Conservation (phyloP, 2,329 filamentous ascomycete species). For the Didymella pinodella region DNA sequence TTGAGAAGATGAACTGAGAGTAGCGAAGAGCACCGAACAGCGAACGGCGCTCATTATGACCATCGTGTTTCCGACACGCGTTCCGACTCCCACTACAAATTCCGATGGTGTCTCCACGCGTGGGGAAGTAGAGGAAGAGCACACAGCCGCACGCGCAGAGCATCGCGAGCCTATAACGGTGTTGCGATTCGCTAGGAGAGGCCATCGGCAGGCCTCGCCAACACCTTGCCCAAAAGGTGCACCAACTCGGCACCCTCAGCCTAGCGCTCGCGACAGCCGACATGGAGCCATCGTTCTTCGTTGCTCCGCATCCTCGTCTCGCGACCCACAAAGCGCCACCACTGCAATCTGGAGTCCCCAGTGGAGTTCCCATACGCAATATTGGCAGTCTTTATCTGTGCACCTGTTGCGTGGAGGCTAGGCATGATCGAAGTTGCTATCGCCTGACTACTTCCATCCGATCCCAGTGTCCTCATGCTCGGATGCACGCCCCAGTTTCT, state of each 20-base stretch:
- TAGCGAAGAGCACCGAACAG: constrained; percentile 11
- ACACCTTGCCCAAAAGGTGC: constrained; percentile 10
- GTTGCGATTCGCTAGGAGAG: constrained; percentile 22
- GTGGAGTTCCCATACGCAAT: constrained; percentile 24
- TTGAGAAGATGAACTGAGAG: neutral
- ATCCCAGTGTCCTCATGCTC: constrained; percentile 22
- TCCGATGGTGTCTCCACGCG: constrained; percentile 27
- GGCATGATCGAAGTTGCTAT: constrained; percentile 12
- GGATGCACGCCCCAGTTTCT: constrained; percentile 25
- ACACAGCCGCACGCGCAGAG: constrained; percentile 4
- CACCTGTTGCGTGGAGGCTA: constrained; percentile 17
- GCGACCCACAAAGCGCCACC: constrained; percentile 25
- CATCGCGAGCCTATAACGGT: constrained; percentile 12
- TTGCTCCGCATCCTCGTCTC: constrained; percentile 21
- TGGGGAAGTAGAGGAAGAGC: constrained; percentile 15
- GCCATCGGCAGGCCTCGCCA: constrained; percentile 15
- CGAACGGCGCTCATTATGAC: constrained; percentile 29
- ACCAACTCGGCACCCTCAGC: constrained; percentile 1
- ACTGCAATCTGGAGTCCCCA: constrained; percentile 28
- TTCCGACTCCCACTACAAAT: constrained; percentile 30
- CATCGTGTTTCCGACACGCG: constrained; percentile 22
- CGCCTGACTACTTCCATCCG: constrained; percentile 20
- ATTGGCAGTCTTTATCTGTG: constrained; percentile 1
- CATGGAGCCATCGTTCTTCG: constrained; percentile 4
- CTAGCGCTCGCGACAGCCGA: constrained; percentile 27